Base-by-base conservation (phyloP, 345 rosid genomes). In the Brassica nigra region DNA sequence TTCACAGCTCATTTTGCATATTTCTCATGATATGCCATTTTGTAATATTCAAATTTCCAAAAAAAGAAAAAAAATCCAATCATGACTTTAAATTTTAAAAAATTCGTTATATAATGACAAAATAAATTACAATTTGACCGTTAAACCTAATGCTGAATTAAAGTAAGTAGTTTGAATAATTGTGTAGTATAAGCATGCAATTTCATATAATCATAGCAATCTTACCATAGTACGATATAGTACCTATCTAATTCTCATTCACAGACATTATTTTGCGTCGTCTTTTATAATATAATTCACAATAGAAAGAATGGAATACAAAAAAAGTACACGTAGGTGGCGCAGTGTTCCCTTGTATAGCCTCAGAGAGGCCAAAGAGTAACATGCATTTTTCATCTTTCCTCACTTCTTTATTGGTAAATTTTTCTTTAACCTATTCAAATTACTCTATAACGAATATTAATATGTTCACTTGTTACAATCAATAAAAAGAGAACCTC, bases 331-430 rank as follows among this genome's bases (percentile, higher is more conserved):
- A 62, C 62, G 69, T 76, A 85, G 88, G 89, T 86, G 91, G 91
- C 90, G 91, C 87, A 64, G 78, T 86, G 89, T 84, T 83, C 88
- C 90, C 89, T 76, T 67, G n/a, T 71, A 76, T 44, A 44, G 76
- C 78, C 89, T 80, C 88, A 86, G 74, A 66, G 62, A 68, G 73
- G 65, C 62, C 12, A 61, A 64, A 66, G 84, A 74, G 76, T 82
- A 78, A 78, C 86, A 80, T 71, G 77, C 78, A 58, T 64, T 59
- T 68, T 67, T 70, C 66, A 70, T 75, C 31, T 75, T 57, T 55
- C 7, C 28, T 58, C 28, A 15, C 42, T 34, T 74, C 14, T 33
- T 59, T 62, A 2, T 15, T 61, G 14, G 29, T 33, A 14, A 74
- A 27, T 52, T 4, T 52, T 59, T 62, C 27, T 52, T 67, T 68